Conservation (phyloP, 2,329 filamentous ascomycete species). For the Pseudogymnoascus sp. region DNA sequence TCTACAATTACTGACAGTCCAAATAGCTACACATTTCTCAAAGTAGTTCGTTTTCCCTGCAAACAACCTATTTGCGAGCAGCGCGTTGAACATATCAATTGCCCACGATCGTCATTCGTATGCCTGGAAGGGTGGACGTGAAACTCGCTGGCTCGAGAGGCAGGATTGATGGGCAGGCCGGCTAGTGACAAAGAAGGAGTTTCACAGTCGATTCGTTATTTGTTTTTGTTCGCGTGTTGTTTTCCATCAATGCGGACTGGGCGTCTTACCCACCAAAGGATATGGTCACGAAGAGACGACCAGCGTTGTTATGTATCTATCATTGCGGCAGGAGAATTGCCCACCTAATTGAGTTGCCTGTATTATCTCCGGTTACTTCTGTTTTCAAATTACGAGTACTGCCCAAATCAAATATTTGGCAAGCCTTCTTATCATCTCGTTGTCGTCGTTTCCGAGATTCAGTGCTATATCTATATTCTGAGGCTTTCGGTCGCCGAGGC, state of each 20-base stretch:
- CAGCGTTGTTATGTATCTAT: conserved; percentile 9
- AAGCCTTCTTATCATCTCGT: background rate
- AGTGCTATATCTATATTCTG: background rate
- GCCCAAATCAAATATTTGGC: background rate
- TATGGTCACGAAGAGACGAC: conserved; percentile 9
- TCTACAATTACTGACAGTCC: background rate
- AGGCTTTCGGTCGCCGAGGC: background rate
- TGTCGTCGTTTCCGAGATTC: too few species aligned
- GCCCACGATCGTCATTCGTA: conserved; percentile 1
- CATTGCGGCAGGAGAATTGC: conserved; percentile 6
- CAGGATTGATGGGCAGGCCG: background rate
- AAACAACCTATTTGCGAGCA: background rate
- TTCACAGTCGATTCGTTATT: background rate
- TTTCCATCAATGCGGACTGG: conserved; percentile 1
- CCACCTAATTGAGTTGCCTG: conserved; percentile 5
- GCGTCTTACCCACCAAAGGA: conserved; percentile 2
- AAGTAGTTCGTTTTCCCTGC: background rate
- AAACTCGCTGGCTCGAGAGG: conserved; percentile 9
- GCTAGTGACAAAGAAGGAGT: background rate
- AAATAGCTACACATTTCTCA: background rate
- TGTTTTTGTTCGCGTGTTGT: background rate
- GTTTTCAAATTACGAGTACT: background rate
- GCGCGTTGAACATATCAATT: background rate
- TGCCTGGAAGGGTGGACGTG: background rate
- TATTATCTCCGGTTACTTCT: background rate